These are phyloP conservation scores for Fusarium mexicanum DNA, from an alignment of 2,329 filamentous ascomycete species.

Conservation along the genomic window DNA sequence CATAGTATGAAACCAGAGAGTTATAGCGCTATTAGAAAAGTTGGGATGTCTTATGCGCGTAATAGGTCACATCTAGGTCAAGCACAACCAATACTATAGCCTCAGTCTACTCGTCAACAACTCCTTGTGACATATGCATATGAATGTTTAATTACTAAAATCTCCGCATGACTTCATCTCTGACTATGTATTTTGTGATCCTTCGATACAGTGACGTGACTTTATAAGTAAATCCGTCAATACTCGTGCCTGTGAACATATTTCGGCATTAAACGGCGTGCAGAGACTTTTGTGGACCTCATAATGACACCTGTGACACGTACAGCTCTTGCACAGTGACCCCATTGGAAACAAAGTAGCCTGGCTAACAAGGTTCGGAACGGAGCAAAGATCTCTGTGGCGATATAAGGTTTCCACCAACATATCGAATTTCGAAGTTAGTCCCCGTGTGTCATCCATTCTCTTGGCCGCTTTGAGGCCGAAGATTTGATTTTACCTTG, in stretches of 20 bases:
- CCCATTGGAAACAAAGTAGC: background rate
- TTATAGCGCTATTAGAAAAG: background rate
- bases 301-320: background rate
- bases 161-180: rapidly evolving
- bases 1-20: rapidly evolving
- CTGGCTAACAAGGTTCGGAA: background rate
- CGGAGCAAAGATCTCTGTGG: background rate
- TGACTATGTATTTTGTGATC: background rate
- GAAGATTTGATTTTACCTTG: background rate
- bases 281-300: background rate
- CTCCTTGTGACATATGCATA: background rate
- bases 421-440: background rate
- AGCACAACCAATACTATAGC: background rate
- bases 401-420: background rate
- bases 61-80: background rate
- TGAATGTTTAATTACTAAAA: too few species aligned
- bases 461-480: background rate
- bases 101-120: background rate
- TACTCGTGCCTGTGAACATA: background rate
- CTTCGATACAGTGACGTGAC: background rate
- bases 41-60: background rate
- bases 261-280: too few species aligned
- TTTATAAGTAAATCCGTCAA: too few species aligned
- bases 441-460: rapidly evolving
- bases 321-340: background rate